Conservation (phyloP, 495 filamentous ascomycete species). For the Trichoderma reesei region DNA sequence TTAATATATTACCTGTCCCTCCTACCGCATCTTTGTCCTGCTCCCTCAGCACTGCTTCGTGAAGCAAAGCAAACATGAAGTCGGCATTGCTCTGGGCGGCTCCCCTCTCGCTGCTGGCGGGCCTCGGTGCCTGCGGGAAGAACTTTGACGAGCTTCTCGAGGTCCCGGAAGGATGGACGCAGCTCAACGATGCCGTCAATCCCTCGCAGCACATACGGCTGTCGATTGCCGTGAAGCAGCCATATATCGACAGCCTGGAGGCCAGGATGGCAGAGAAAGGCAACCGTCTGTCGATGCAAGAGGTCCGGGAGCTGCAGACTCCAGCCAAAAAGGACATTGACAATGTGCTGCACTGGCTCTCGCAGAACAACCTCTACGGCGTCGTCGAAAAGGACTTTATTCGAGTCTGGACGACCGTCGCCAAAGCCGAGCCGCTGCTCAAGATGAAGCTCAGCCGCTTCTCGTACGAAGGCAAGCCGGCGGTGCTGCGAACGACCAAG, state of each 20-base stretch:
- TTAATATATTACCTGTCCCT: neutral
- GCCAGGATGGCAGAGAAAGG: conserved; percentile 21
- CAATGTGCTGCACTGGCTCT: conserved; percentile 28
- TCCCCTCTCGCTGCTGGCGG: neutral
- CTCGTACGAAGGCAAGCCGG: conserved; percentile 18
- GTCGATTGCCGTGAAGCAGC: conserved; percentile 28
- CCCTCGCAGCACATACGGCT: conserved; percentile 16
- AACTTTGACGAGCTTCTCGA: neutral
- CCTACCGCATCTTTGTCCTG: neutral
- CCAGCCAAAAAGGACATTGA: conserved; percentile 16
- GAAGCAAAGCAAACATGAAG: neutral
- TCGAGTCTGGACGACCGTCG: conserved; percentile 25
- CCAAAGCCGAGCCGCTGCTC: conserved; percentile 26
- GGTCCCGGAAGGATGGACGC: neutral
- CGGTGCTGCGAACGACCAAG: conserved; percentile 24
- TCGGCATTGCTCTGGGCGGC: neutral
- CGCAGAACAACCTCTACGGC: conserved; percentile 20
- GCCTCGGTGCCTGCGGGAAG: neutral
- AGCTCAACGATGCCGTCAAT: neutral
- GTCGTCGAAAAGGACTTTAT: conserved; percentile 24
- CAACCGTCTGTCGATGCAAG: conserved; percentile 23
- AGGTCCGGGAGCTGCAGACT: conserved; percentile 22
- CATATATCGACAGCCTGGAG: conserved; percentile 27
- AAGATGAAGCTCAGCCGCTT: conserved; percentile 29
- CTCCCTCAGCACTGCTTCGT: neutral